phyloP scores from a whole-genome alignment of 73 alveolate genomes.

The Blepharisma stoltei region DNA sequence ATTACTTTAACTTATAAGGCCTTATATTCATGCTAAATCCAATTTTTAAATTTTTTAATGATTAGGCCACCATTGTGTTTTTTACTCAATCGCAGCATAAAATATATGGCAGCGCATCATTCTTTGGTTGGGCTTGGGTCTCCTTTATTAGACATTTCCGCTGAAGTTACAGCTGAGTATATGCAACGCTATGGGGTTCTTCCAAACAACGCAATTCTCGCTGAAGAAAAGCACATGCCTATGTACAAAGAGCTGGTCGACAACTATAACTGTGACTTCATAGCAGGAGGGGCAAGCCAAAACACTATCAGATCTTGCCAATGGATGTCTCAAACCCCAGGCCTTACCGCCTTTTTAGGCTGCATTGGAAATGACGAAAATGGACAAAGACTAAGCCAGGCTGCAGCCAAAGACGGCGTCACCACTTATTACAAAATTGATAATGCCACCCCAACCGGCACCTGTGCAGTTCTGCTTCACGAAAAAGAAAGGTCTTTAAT shows the following conservation, averaged over 20 bases:
- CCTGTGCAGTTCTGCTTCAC: constrained; percentile 62
- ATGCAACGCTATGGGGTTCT: constrained; percentile 45
- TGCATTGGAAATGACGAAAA: constrained; percentile 58
- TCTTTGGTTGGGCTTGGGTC: constrained; percentile 55
- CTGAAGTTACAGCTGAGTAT: constrained; percentile 35
- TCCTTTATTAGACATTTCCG: constrained; percentile 72
- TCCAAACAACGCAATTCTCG: constrained; percentile 53
- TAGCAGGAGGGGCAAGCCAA: constrained; percentile 70
- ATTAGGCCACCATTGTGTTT: too few species aligned
- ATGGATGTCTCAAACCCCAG: constrained; percentile 42
- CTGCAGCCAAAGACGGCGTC: constrained; percentile 43
- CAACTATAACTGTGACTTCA: constrained; percentile 27
- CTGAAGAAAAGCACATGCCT: constrained; percentile 64
- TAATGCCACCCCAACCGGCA: constrained; percentile 61
- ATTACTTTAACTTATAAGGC: too few species aligned
- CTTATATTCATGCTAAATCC: too few species aligned
- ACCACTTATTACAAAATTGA: constrained; percentile 36
- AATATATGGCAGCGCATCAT: too few species aligned
- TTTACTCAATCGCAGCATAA: too few species aligned
- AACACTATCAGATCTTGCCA: constrained; percentile 59
- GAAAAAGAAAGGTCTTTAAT: constrained; percentile 64
- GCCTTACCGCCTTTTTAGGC: constrained; percentile 49
- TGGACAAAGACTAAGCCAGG: constrained; percentile 41
- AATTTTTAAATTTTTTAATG: too few species aligned
- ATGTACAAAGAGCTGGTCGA: constrained; percentile 57